phyloP scores from a whole-genome alignment of 2,329 filamentous ascomycete genomes.

The Colletotrichum tabaci region DNA sequence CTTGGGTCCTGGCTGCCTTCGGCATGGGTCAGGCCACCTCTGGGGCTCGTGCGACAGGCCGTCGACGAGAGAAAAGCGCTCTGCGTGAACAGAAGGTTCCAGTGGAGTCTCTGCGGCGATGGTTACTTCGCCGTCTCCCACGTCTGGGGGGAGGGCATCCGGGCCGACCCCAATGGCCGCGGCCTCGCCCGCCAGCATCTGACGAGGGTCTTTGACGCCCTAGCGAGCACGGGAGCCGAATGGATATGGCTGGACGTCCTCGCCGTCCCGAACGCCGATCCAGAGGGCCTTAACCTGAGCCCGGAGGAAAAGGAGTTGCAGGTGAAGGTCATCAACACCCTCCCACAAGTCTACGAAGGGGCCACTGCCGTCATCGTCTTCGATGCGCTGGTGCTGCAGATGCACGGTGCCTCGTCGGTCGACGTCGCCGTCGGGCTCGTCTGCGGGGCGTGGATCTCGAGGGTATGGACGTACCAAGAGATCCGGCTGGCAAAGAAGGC shows the following conservation, averaged over 20 bases:
- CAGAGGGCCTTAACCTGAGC: not conserved
- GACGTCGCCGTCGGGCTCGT: not conserved
- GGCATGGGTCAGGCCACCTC: not conserved
- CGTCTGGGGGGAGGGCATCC: not conserved
- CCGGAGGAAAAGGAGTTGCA: not conserved
- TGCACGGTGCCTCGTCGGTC: not conserved
- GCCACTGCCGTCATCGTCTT: not conserved
- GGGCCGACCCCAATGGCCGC: not conserved
- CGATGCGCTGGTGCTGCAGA: not conserved
- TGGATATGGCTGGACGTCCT: not conserved
- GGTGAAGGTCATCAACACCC: slow-evolving; percentile 1
- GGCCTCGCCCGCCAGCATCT: not conserved
- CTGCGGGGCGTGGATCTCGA: not conserved
- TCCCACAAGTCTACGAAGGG: not conserved
- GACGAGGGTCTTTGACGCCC: not conserved
- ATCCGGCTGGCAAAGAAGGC: not conserved
- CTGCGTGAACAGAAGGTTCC: not conserved
- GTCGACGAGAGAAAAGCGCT: not conserved
- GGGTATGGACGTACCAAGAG: not conserved
- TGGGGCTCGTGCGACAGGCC: not conserved
- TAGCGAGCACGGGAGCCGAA: not conserved
- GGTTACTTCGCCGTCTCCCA: not conserved
- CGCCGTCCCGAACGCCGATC: not conserved
- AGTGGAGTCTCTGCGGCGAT: not conserved
- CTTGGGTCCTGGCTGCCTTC: not conserved